Base-by-base conservation (phyloP, 257 asterid genomes). In the Vinca minor region DNA sequence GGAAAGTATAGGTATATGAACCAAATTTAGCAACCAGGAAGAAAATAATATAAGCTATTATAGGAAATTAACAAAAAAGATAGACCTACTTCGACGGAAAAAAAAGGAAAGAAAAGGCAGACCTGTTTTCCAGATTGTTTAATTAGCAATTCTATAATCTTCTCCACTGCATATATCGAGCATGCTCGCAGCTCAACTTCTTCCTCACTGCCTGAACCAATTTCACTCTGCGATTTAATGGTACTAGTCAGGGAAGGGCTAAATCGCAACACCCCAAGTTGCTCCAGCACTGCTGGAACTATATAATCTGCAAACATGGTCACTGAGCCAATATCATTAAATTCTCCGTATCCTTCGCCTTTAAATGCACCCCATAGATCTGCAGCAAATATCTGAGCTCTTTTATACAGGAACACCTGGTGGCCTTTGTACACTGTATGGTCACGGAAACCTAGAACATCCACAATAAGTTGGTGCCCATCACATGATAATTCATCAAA, bases 361-460 rank as follows among this genome's bases (percentile, higher is more conserved):
- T 89, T 87, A 74, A 93, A 93, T 64, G 99, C 91, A 59, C 99
- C 99, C 99, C 97, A 89, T 64, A 93, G 59, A 81, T 93, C 99
- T 39, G 99, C 91, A 67, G 82, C 95, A 78, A 93, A 93, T 73
- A 93, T 93, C 84, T 93, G 99, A 69, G 96, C 99, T 72, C 99
- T 87, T 83, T 93, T 93, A 68, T 93, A 89, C 82, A 93, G 81
- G 86, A 93, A 93, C 63, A 87, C 66, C 75, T 93, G 99, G 87
- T 73, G 97, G 31, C 99, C 99, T 77, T 87, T 87, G 92, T 87
- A 93, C 50, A 89, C 73, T 2, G 97, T 76, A 77, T 89, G 99
- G 70, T 93, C 99, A 61, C 97, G 86, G 74, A 93, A 93, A 38
- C 99, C 99, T 93, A 83, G 31, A 67, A 50, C 39, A 62, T 61